Conservation (phyloP, 2,329 filamentous ascomycete species). For the Monilinia polystroma region DNA sequence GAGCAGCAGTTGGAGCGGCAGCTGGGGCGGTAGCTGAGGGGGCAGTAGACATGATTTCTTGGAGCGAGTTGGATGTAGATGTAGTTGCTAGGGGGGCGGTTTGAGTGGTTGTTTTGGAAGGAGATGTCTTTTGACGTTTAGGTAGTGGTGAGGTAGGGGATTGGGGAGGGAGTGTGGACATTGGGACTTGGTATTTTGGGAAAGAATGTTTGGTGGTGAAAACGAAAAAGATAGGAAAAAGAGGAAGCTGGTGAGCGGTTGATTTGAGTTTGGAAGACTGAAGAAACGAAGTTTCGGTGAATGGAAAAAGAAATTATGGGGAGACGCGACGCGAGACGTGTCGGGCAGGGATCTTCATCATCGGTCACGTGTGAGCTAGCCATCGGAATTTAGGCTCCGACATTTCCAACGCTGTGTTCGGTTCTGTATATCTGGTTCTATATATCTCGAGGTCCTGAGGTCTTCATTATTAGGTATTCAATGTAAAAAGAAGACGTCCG, state of each 20-base stretch:
- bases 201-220: neutral
- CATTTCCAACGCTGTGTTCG: neutral
- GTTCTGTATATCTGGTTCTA: neutral
- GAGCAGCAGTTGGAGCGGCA: neutral
- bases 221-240: neutral
- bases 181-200: neutral
- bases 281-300: conserved; percentile 16
- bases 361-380: neutral
- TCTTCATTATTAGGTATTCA: neutral
- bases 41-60: conserved; percentile 21
- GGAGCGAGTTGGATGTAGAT: conserved; percentile 13
- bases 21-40: conserved; percentile 11
- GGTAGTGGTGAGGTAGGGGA: conserved; percentile 21
- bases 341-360: neutral
- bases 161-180: conserved; percentile 11
- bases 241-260: neutral
- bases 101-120: neutral
- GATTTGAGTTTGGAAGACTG: conserved; percentile 1
- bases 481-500: neutral
- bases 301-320: conserved; percentile 19
- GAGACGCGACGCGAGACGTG: conserved; percentile 23
- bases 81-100: neutral
- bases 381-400: neutral
- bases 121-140: conserved; percentile 24
- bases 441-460: too few relatives aligned